Evolutionary conservation across 192 early-diverging fungal species (phyloP).

Genomic region (Entomortierella beljakovae): DNA sequence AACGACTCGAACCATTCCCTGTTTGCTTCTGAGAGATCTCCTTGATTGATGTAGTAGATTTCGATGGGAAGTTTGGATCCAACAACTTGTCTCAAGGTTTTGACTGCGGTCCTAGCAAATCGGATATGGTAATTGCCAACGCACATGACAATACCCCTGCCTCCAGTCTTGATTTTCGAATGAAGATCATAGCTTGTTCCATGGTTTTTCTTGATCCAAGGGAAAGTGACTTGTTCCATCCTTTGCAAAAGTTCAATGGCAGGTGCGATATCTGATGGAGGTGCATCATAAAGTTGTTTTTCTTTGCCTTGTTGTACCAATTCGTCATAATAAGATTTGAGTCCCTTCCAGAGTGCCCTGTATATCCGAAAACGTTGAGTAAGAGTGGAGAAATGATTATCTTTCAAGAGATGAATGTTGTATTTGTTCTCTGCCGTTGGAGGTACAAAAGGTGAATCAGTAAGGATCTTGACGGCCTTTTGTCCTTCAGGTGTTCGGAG

Average conservation of each 20-base stretch:
- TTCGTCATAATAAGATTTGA: conserved; percentile 23
- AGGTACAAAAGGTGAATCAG: conserved; percentile 13
- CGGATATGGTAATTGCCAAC: conserved; percentile 61
- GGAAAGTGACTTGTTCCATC: conserved; percentile 42
- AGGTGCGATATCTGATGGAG: conserved; percentile 38
- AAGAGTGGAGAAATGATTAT: conserved; percentile 24
- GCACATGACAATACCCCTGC: conserved; percentile 51
- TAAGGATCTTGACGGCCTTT: conserved; percentile 24
- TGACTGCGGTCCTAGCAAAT: conserved; percentile 54
- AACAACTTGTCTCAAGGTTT: conserved; percentile 55
- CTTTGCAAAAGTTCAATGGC: conserved; percentile 28
- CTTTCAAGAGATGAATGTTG: conserved; percentile 3
- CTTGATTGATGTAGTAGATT: conserved; percentile 62
- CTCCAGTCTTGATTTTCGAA: conserved; percentile 5
- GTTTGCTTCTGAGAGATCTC: conserved; percentile 52
- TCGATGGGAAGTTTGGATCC: conserved; percentile 69
- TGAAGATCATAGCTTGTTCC: conserved; percentile 31
- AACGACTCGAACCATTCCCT: conserved; percentile 47
- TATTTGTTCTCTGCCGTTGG: not conserved
- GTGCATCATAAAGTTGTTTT: conserved; percentile 20
- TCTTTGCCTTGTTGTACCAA: not conserved
- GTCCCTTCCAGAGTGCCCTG: conserved; percentile 31
- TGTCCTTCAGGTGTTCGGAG: conserved; percentile 29
- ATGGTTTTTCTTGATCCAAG: conserved; percentile 30
- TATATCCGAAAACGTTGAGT: conserved; percentile 42